Conservation (phyloP, 2,329 filamentous ascomycete species). For the Trichoderma pleuroti region DNA sequence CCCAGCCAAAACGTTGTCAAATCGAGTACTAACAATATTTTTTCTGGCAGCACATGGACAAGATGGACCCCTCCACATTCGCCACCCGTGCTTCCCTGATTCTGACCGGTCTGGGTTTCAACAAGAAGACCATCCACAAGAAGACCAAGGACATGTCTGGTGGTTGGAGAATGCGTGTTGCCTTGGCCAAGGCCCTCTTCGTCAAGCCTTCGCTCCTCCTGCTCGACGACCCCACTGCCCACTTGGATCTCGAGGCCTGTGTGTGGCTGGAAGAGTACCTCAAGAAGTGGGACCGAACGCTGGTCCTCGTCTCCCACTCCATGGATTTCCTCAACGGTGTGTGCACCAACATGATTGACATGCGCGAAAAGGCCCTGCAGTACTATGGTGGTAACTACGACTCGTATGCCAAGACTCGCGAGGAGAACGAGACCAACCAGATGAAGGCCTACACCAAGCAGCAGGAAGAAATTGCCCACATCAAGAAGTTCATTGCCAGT, state of each 20-base stretch:
- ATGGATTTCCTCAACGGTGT: slow-evolving; percentile 99
- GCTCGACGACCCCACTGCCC: slow-evolving; percentile 96
- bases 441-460: slow-evolving; percentile 99
- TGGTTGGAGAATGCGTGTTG: slow-evolving; percentile 99
- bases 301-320: slow-evolving; percentile 94
- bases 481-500: slow-evolving; percentile 99
- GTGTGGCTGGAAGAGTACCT: slow-evolving; percentile 99
- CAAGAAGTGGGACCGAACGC: slow-evolving; percentile 98
- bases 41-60: slow-evolving; percentile 79
- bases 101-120: slow-evolving; percentile 97
- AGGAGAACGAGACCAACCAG: slow-evolving; percentile 95
- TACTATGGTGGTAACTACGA: slow-evolving; percentile 99
- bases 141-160: slow-evolving; percentile 99
- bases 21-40: slow-evolving; percentile 3
- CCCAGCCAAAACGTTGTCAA: not conserved
- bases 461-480: slow-evolving; percentile 97
- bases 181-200: slow-evolving; percentile 94
- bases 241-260: slow-evolving; percentile 98
- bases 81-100: slow-evolving; percentile 93
- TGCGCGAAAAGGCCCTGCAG: slow-evolving; percentile 81
- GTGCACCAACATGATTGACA: slow-evolving; percentile 97
- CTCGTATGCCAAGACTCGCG: slow-evolving; percentile 89
- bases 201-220: slow-evolving; percentile 94
- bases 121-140: slow-evolving; percentile 96
- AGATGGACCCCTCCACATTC: slow-evolving; percentile 98